Conservation (phyloP, 2,329 filamentous ascomycete genomes). For the Leptosphaerulina australis region DNA sequence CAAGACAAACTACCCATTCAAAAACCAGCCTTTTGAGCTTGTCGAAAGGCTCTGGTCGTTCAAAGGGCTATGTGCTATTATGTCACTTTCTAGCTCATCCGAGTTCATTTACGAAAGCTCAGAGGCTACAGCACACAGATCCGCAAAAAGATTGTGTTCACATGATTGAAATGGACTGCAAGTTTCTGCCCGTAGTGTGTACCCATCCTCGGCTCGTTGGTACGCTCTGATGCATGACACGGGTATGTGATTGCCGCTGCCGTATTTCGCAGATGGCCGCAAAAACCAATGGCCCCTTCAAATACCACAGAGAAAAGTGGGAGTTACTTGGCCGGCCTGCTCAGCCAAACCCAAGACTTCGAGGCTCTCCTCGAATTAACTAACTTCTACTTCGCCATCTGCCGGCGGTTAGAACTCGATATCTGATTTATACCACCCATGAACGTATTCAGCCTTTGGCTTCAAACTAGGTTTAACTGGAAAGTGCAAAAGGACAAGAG, state of each 20-base stretch:
- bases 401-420: no score
- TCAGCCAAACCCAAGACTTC: no score
- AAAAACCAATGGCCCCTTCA: no score
- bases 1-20: conserved; percentile 17
- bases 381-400: no score
- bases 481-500: no score
- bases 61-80: conserved; percentile 32
- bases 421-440: no score
- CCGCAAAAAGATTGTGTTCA: conserved; percentile 33
- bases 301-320: no score
- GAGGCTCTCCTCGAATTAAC: no score
- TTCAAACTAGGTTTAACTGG: no score
- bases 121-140: conserved; percentile 29
- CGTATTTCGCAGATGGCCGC: no score
- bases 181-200: conserved; percentile 30
- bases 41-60: conserved; percentile 31
- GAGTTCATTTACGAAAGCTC: conserved; percentile 32
- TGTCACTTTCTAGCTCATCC: conserved; percentile 17
- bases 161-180: conserved; percentile 27
- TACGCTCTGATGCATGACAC: conserved; percentile 32
- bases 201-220: conserved; percentile 24
- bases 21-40: conserved; percentile 10
- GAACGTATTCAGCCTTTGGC: no score
- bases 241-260: conserved; percentile 30
- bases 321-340: no score